Conservation (phyloP, 2,329 filamentous ascomycete species). For the Fusarium goolgardi region DNA sequence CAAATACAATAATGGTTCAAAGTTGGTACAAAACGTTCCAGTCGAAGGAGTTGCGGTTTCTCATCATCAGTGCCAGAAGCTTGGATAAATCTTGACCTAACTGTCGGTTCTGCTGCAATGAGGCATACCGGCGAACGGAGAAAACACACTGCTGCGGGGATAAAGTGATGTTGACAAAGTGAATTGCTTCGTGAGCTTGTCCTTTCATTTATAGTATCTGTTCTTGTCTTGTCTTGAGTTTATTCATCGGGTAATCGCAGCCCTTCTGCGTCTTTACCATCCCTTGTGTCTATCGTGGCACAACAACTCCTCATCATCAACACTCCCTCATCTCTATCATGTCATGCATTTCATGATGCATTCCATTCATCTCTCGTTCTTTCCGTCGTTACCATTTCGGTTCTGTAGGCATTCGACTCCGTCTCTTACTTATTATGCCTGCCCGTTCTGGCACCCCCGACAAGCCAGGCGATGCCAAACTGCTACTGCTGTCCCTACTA, state of each 20-base stretch:
- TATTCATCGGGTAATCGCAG: conserved; percentile 12
- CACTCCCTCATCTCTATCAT: conserved; percentile 11
- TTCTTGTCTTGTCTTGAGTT: conserved; percentile 10
- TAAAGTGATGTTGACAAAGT: not conserved
- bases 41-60: not conserved
- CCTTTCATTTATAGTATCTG: conserved; percentile 12
- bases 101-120: not conserved
- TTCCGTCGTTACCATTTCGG: conserved; percentile 44
- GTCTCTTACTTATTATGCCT: conserved; percentile 43
- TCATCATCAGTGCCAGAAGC: not conserved
- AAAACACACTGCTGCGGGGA: not conserved
- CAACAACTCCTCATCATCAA: not conserved
- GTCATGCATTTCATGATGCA: conserved; percentile 26
- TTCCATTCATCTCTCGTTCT: conserved; percentile 15
- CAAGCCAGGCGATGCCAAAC: conserved; percentile 28
- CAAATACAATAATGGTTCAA: not conserved
- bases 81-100: not conserved
- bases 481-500: conserved; percentile 40
- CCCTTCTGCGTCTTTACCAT: conserved; percentile 10
- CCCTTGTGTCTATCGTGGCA: conserved; percentile 31
- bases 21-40: not conserved
- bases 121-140: not conserved
- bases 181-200: conserved; percentile 27
- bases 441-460: conserved; percentile 30
- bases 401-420: conserved; percentile 44